These are phyloP conservation scores for Coemansia sp. DNA, from an alignment of 192 early-diverging fungal species.

Conservation along the genomic window DNA sequence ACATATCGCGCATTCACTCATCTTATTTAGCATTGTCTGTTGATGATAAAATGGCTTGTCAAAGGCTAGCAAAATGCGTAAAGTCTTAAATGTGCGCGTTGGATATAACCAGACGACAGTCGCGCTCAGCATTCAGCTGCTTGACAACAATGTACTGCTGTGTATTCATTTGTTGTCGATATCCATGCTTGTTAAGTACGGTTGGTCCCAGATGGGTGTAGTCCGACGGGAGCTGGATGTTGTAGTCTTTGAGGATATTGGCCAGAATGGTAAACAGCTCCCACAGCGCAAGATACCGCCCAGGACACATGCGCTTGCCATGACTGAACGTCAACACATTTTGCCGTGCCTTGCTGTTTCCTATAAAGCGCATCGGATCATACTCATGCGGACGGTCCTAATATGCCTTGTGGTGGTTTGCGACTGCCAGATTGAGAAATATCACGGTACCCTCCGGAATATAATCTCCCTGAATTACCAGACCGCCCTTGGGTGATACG, in stretches of 20 bases:
- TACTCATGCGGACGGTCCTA: slow-evolving; percentile 31
- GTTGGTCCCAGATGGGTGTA: slow-evolving; percentile 34
- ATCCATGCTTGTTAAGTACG: slow-evolving; percentile 37
- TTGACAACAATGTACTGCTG: slow-evolving; percentile 45
- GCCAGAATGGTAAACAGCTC: slow-evolving; percentile 37
- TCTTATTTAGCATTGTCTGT: too few species aligned
- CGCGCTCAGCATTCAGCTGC: slow-evolving; percentile 24
- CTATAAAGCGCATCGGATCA: slow-evolving; percentile 26
- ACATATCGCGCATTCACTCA: too few species aligned
- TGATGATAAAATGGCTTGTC: too few species aligned
- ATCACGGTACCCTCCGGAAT: slow-evolving; percentile 26
- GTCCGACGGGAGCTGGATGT: slow-evolving; percentile 32
- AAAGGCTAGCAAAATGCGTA: too few species aligned
- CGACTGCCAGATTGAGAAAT: slow-evolving; percentile 31
- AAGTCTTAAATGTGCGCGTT: not conserved
- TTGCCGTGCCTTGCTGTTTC: slow-evolving; percentile 17
- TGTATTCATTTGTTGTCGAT: slow-evolving; percentile 33
- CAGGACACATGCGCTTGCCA: slow-evolving; percentile 36
- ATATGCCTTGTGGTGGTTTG: slow-evolving; percentile 27
- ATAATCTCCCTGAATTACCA: slow-evolving; percentile 23
- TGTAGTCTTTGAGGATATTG: slow-evolving; percentile 43
- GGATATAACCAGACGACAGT: slow-evolving; percentile 31
- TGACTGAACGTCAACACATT: slow-evolving; percentile 35
- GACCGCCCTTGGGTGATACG: slow-evolving; percentile 26
- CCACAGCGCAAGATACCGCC: slow-evolving; percentile 30